Percentiles rank a stretch among this genome's conserved stretches.
Conservation (phyloP, 2,329 filamentous ascomycete species). For the Akanthomyces lecanii region DNA sequence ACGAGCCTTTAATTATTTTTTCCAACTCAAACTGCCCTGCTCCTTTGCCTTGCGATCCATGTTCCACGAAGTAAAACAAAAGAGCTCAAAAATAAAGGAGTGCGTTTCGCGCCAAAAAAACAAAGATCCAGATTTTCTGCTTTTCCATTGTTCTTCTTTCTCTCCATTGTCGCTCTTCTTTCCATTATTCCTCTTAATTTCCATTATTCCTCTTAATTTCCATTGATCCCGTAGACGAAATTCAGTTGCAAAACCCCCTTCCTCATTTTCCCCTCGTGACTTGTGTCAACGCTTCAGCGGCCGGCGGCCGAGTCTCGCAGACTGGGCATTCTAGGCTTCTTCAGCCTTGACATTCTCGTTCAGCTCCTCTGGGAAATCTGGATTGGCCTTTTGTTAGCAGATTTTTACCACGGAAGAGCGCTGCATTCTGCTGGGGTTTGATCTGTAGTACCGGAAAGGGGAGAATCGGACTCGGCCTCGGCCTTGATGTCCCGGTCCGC, state of each 20-base stretch:
- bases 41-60: background rate
- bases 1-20: background rate
- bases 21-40: background rate
- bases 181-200: too few species aligned
- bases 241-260: background rate
- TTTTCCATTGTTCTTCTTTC: too few species aligned
- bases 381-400: background rate
- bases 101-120: background rate
- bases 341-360: background rate
- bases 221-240: background rate
- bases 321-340: background rate
- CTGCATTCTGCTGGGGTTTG: background rate
- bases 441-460: conserved; percentile 25
- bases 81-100: background rate
- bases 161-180: too few species aligned
- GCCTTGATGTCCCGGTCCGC: conserved; percentile 21
- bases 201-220: too few species aligned
- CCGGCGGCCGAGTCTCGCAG: background rate
- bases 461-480: conserved; percentile 22
- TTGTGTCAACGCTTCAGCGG: background rate
- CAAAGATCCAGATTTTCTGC: background rate
- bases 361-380: conserved; percentile 8
- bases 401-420: background rate
- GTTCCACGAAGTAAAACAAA: background rate
- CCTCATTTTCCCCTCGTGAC: background rate